Percentiles rank a stretch among this genome's conserved stretches.
Conservation (phyloP, 192 early-diverging fungal species). For the Coemansia sp. region DNA sequence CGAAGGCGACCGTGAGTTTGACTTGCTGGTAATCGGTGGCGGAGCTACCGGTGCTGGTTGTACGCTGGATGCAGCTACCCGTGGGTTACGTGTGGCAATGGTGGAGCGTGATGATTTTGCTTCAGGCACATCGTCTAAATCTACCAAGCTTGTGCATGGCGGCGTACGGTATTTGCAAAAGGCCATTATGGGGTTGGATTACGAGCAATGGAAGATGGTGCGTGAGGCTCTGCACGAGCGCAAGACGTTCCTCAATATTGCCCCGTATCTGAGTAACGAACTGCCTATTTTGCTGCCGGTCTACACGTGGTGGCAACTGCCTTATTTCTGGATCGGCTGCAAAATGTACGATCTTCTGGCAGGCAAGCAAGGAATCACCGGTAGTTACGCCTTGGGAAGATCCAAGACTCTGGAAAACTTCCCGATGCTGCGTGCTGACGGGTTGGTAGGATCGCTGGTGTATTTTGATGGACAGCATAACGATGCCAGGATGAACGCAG, state of each 20-base stretch:
- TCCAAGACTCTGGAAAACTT: slow-evolving; percentile 89
- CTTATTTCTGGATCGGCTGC: slow-evolving; percentile 93
- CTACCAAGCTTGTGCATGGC: slow-evolving; percentile 96
- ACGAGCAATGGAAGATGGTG: slow-evolving; percentile 96
- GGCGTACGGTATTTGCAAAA: slow-evolving; percentile 97
- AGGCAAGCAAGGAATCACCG: slow-evolving; percentile 76
- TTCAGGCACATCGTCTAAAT: slow-evolving; percentile 85
- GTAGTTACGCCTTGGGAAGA: slow-evolving; percentile 82
- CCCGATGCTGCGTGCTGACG: slow-evolving; percentile 89
- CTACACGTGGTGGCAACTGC: slow-evolving; percentile 95
- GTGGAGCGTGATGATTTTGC: slow-evolving; percentile 97
- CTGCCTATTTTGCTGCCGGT: slow-evolving; percentile 95
- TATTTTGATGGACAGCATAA: slow-evolving; percentile 99
- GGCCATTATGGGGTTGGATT: slow-evolving; percentile 90
- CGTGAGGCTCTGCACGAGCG: slow-evolving; percentile 95
- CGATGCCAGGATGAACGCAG: slow-evolving; percentile 96
- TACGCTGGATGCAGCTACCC: slow-evolving; percentile 89
- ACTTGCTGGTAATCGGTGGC: slow-evolving; percentile 89
- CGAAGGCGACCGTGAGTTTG: slow-evolving; percentile 59
- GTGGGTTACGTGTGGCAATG: slow-evolving; percentile 89
- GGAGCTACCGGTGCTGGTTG: slow-evolving; percentile 94
- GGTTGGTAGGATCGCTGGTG: slow-evolving; percentile 89
- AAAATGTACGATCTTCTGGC: slow-evolving; percentile 92
- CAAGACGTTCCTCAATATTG: slow-evolving; percentile 88
- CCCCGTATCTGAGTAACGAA: slow-evolving; percentile 91